Conservation (phyloP, 371 early-diverging fungal species). For the Rhizopus delemar region DNA sequence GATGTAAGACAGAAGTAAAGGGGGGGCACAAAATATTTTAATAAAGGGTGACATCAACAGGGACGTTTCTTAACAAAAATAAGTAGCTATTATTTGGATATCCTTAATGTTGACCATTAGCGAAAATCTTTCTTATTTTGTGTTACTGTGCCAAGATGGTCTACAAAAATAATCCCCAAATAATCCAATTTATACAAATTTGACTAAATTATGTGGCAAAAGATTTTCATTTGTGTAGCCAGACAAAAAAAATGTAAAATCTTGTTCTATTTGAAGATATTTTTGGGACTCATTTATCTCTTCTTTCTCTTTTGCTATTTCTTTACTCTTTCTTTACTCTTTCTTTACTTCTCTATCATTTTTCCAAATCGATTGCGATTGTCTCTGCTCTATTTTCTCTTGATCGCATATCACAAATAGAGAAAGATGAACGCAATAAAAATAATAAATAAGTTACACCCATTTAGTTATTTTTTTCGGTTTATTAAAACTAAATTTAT, state of each 20-base stretch:
- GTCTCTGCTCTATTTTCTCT: neutral
- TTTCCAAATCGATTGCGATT: no score
- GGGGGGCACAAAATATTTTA: no score
- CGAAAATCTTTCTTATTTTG: neutral
- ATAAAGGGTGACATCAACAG: no score
- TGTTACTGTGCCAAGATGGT: neutral
- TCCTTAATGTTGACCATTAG: no score
- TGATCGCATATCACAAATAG: neutral
- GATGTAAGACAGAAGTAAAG: no score
- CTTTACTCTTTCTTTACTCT: neutral
- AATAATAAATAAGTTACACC: no score
- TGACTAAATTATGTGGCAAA: no score
- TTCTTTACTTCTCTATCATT: conserved; percentile 1
- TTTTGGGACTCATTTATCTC: neutral
- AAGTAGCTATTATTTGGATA: no score
- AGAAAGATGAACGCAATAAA: no score
- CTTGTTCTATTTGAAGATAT: neutral
- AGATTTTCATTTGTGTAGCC: neutral
- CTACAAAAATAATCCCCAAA: neutral
- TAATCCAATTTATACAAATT: neutral
- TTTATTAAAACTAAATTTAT: no score
- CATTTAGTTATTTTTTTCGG: no score
- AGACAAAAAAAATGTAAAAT: neutral
- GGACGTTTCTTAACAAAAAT: no score
- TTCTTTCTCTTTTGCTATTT: neutral